Base-by-base conservation (phyloP, 768 basidiomycete genomes). In the Guyanaporus albipodus region DNA sequence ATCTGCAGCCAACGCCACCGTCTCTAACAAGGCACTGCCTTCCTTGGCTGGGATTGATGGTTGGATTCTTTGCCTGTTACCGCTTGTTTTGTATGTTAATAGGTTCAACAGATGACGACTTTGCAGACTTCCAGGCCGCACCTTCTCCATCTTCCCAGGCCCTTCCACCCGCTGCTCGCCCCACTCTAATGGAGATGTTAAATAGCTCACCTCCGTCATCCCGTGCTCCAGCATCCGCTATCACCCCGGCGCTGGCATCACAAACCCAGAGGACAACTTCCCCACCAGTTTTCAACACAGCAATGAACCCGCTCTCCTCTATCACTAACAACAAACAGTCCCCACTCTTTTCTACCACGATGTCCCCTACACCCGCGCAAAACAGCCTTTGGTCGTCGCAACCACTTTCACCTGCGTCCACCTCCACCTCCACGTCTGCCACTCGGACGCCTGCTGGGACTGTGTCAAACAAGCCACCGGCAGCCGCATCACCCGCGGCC, bases 101-200 rank as follows among this genome's bases (percentile, higher is more conserved):
- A 21, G 56, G 6, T n/a, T 42, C 46, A 18, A 47, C 47, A 77
- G 87, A 88, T 57, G 90, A 92, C 53, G 90, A 92, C 40, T 92
- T 92, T 55, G 82, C 79, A 41, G 90, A 91, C 63, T 92, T 92
- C 72, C 85, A 89, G 64, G 81, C 79, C 17, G 87, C 84, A 3
- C 86, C 85, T 15, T 58, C 71, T 12, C 68, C 68, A 39, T 49
- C 69, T 8, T 46, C 63, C 5, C 70, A 73, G 8, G 55, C 69
- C 38, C 53, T 68, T 19, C 52, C 64, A 6, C 70, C 72, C 19
- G 50, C 66, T 36, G 57, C 68, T 37, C 68, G 58, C 27, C 52
- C 60, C 40, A 61, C 74, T 53, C 60, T 83, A 49, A 73, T 79
- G 74, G 72, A 73, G 36, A 69, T 81, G 69, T 65, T 79, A 5